Conservation (phyloP, 192 early-diverging fungal genomes). For the Backusella mclennaniae region DNA sequence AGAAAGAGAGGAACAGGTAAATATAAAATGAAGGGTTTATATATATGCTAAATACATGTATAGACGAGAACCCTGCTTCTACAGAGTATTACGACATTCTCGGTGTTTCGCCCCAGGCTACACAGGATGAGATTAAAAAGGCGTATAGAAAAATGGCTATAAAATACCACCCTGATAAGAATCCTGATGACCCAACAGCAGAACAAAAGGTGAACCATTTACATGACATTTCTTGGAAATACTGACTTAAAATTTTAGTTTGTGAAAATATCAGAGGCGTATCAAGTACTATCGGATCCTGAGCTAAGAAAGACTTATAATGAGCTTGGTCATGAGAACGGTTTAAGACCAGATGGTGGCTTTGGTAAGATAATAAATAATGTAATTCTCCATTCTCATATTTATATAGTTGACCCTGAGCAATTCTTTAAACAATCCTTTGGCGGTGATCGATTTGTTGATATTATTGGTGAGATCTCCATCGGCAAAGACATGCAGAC, state of each 20-base stretch:
- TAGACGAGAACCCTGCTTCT: slow-evolving; percentile 74
- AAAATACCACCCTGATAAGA: slow-evolving; percentile 92
- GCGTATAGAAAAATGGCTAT: slow-evolving; percentile 84
- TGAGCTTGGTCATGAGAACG: slow-evolving; percentile 71
- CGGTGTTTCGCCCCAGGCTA: slow-evolving; percentile 71
- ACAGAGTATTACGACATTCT: slow-evolving; percentile 92
- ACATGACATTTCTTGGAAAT: background rate
- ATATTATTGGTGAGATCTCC: slow-evolving; percentile 97
- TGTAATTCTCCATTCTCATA: too few relatives aligned
- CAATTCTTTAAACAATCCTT: slow-evolving; percentile 96
- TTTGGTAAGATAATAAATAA: slow-evolving; percentile 43
- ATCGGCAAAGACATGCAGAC: slow-evolving; percentile 92
- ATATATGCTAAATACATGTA: background rate
- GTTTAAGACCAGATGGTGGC: slow-evolving; percentile 59
- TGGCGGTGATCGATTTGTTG: slow-evolving; percentile 95
- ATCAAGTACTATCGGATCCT: slow-evolving; percentile 94
- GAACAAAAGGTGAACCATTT: slow-evolving; percentile 25
- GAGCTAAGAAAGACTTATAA: slow-evolving; percentile 86
- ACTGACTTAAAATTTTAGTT: slow-evolving; percentile 50
- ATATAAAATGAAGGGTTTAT: background rate
- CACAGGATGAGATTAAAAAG: slow-evolving; percentile 88
- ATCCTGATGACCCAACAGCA: slow-evolving; percentile 27
- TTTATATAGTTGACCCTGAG: slow-evolving; percentile 75
- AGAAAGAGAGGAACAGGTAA: slow-evolving; percentile 34
- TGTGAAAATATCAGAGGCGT: slow-evolving; percentile 95